phyloP scores from a whole-genome alignment of 176 grass and related monocot genomes.

The Triticum turgidum region DNA sequence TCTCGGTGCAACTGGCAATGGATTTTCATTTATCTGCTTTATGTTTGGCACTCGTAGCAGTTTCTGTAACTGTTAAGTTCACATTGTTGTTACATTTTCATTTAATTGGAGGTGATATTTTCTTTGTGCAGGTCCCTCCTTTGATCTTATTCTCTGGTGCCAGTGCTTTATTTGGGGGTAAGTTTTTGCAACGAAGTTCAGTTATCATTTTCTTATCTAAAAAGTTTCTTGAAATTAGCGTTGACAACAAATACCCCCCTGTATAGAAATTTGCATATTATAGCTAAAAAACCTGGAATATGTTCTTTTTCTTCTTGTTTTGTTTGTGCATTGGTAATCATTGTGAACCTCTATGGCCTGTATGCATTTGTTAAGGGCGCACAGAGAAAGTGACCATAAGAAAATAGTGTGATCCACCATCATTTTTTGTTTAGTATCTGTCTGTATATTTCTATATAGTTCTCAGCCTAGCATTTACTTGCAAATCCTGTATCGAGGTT shows the following conservation, averaged over 20 bases:
- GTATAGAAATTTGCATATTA: not conserved
- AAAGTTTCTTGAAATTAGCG: not conserved
- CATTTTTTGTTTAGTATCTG: not conserved
- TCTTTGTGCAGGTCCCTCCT: constrained; percentile 68
- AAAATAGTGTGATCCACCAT: not conserved
- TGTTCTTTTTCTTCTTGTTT: not conserved
- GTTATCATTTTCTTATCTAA: not conserved
- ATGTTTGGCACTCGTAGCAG: not conserved
- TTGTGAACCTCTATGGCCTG: not conserved
- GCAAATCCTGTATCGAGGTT: not conserved
- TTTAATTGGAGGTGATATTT: not conserved
- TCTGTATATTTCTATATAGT: not conserved
- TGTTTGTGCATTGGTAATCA: not conserved
- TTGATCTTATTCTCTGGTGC: constrained; percentile 75
- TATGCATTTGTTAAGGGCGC: not conserved
- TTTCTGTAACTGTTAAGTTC: not conserved
- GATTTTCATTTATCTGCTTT: not conserved
- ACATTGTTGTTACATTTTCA: not conserved
- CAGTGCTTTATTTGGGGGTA: constrained; percentile 90
- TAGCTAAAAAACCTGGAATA: not conserved
- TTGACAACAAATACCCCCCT: not conserved
- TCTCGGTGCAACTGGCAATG: not conserved
- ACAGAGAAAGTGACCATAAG: not conserved
- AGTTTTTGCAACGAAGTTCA: not conserved
- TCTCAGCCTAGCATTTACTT: not conserved